Conservation (phyloP, 176 grass and related monocot genomes). For the Oryza glumipatula region DNA sequence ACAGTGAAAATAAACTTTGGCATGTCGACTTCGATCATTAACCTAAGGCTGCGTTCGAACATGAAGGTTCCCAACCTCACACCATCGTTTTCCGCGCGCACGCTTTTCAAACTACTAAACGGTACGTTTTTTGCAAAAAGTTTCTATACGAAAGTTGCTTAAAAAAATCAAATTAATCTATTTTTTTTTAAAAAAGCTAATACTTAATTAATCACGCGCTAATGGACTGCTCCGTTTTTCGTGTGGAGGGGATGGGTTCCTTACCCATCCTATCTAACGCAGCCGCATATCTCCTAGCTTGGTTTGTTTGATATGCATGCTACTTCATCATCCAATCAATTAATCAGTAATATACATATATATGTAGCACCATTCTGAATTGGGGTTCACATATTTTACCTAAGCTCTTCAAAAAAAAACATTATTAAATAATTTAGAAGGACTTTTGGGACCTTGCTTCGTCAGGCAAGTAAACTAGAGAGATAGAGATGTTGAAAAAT, state of each 20-base stretch:
- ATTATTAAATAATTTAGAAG: constrained; percentile 1
- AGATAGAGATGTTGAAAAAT: neutral
- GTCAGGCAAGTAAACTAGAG: neutral
- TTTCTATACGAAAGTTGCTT: no score
- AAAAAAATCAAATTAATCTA: no score
- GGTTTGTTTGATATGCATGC: neutral
- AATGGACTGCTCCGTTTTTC: no score
- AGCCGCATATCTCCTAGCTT: neutral
- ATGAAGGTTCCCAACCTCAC: no score
- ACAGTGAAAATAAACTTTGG: neutral
- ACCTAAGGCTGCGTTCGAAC: no score
- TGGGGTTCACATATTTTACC: neutral
- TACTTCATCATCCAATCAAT: neutral
- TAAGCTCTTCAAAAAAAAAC: neutral
- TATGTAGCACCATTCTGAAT: neutral
- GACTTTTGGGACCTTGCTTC: constrained; percentile 11
- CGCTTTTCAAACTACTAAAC: no score
- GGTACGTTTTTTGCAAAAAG: no score
- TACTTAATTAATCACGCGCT: no score
- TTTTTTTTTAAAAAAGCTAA: no score
- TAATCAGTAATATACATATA: neutral
- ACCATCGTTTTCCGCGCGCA: no score
- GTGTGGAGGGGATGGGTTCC: no score
- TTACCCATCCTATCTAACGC: no score
- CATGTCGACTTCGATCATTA: neutral